These are phyloP conservation scores for Ascocoryne sarcoides DNA, from an alignment of 2,329 filamentous ascomycete species.

Conservation along the genomic window DNA sequence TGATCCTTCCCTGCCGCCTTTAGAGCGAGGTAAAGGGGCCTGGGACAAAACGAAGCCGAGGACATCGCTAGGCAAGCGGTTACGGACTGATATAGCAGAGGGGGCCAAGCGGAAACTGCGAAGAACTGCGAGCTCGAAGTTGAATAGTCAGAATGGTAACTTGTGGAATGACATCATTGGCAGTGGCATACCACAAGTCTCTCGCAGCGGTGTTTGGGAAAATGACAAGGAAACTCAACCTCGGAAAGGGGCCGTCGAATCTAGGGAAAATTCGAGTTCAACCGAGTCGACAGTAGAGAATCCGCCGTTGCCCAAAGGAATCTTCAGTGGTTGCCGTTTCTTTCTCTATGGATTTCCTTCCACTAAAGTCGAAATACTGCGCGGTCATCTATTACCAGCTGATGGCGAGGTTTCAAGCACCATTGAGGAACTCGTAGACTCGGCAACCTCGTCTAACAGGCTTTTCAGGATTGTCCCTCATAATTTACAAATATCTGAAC, in stretches of 20 bases:
- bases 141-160: slow-evolving; percentile 69
- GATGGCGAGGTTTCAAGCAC: slow-evolving; percentile 25
- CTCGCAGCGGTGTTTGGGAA: slow-evolving; percentile 24
- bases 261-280: not conserved
- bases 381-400: slow-evolving; percentile 29
- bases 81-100: slow-evolving; percentile 39
- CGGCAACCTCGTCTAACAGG: slow-evolving; percentile 1
- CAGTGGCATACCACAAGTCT: slow-evolving; percentile 24
- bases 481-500: slow-evolving; percentile 26
- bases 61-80: slow-evolving; percentile 47
- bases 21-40: slow-evolving; percentile 69
- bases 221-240: not conserved
- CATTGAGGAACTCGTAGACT: slow-evolving; percentile 7
- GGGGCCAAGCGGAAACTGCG: slow-evolving; percentile 71
- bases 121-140: slow-evolving; percentile 75
- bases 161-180: slow-evolving; percentile 89
- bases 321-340: slow-evolving; percentile 36
- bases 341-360: slow-evolving; percentile 35
- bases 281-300: slow-evolving; percentile 11
- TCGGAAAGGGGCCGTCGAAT: not conserved
- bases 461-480: slow-evolving; percentile 37
- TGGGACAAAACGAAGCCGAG: slow-evolving; percentile 51
- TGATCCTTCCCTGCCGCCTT: slow-evolving; percentile 59
- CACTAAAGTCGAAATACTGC: slow-evolving; percentile 31
- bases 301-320: slow-evolving; percentile 21